A percentile compares a stretch with the other conserved stretches of the same genome.
Evolutionary conservation across 345 rosid genomes (phyloP).

Genomic region (Punica granatum): DNA sequence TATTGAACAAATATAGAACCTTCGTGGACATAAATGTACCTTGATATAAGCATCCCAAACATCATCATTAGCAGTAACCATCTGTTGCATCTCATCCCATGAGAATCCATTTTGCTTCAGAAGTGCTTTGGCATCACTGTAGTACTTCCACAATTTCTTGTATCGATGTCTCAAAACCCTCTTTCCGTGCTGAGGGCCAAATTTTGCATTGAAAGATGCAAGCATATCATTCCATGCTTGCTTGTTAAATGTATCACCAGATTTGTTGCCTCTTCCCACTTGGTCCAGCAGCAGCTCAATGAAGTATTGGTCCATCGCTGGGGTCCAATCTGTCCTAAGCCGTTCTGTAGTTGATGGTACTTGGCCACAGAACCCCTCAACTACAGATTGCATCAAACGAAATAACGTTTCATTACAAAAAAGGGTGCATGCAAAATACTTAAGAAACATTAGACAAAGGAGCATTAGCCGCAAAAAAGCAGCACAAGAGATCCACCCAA

Average conservation of each 20-base stretch:
- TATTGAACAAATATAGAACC: constrained; percentile 1
- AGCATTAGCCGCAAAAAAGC: background rate
- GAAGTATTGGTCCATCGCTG: constrained; percentile 66
- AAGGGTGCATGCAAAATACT: background rate
- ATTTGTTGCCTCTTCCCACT: constrained; percentile 62
- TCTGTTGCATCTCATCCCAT: constrained; percentile 59
- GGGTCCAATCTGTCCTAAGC: constrained; percentile 66
- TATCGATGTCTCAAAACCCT: constrained; percentile 69
- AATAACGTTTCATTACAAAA: background rate
- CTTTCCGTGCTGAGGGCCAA: constrained; percentile 63
- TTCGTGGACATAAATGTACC: constrained; percentile 24
- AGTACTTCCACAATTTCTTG: constrained; percentile 68
- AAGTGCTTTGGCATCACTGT: constrained; percentile 40
- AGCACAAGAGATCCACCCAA: background rate
- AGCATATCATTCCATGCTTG: constrained; percentile 90
- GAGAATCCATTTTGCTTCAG: constrained; percentile 53
- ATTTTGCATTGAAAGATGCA: constrained; percentile 53
- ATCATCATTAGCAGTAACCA: constrained; percentile 48
- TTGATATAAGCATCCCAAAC: constrained; percentile 72
- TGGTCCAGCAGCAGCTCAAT: constrained; percentile 76
- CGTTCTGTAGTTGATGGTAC: constrained; percentile 31
- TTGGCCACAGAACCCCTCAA: constrained; percentile 33
- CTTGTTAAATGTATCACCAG: constrained; percentile 46
- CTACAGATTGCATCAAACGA: constrained; percentile 24
- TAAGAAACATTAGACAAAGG: background rate